Percentiles rank a stretch among this genome's conserved stretches.
These are phyloP conservation scores for Adansonia digitata DNA, from an alignment of 345 rosid genomes.

Conservation along the genomic window DNA sequence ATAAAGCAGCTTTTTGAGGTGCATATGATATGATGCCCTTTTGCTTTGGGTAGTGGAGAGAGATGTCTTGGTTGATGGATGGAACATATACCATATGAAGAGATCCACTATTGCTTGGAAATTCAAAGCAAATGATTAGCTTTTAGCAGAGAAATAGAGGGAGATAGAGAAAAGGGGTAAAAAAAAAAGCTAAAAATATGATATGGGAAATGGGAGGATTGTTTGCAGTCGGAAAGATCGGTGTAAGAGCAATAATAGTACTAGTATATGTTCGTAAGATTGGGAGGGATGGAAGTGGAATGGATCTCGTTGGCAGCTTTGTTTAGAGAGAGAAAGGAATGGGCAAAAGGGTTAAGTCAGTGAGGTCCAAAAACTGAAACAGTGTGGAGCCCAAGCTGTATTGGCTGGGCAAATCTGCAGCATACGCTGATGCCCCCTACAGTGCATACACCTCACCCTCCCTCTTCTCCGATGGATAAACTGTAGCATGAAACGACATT, in stretches of 20 bases:
- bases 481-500: constrained; percentile 55
- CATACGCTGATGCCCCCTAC: constrained; percentile 29
- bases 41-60: constrained; percentile 42
- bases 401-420: constrained; percentile 35
- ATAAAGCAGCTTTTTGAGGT: constrained; percentile 35
- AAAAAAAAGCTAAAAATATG: not conserved
- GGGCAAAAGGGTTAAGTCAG: constrained; percentile 22
- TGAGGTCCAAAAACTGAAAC: constrained; percentile 13
- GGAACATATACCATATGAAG: constrained; percentile 45
- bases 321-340: constrained; percentile 3
- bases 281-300: constrained; percentile 1
- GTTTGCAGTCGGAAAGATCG: not conserved
- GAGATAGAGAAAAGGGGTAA: not conserved
- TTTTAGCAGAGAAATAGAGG: constrained; percentile 11
- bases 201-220: not conserved
- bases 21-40: constrained; percentile 46
- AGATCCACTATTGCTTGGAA: constrained; percentile 32
- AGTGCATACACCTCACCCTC: constrained; percentile 16
- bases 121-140: constrained; percentile 35
- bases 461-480: constrained; percentile 27
- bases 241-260: not conserved
- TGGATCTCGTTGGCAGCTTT: constrained; percentile 31
- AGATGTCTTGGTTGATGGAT: constrained; percentile 29
- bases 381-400: constrained; percentile 30
- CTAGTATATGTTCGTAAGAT: not conserved